Percentiles rank a stretch among this genome's conserved stretches.
phyloP scores from a whole-genome alignment of 2,329 filamentous ascomycete genomes.

The Fusarium decemcellulare region DNA sequence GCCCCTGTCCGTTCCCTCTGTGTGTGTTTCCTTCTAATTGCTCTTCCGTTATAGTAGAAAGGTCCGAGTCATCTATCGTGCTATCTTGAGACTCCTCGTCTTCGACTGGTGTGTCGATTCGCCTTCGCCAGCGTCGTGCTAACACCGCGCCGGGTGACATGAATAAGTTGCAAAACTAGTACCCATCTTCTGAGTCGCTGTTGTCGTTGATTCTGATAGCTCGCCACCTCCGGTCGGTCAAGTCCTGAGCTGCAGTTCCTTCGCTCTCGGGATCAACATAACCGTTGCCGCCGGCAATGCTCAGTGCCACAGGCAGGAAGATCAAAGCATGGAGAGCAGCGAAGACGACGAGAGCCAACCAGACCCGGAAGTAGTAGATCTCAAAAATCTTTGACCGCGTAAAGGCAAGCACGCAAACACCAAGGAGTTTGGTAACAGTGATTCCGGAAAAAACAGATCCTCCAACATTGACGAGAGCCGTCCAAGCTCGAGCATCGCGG shows the following conservation, averaged over 20 bases:
- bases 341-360: constrained; percentile 91
- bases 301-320: constrained; percentile 91
- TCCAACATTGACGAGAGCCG: constrained; percentile 93
- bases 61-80: background rate
- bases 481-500: constrained; percentile 90
- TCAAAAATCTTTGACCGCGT: constrained; percentile 99
- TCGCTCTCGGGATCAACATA: constrained; percentile 91
- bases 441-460: constrained; percentile 96
- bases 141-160: background rate
- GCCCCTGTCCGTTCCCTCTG: background rate
- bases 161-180: constrained; percentile 47
- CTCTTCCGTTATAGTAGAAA: constrained; percentile 5
- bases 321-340: constrained; percentile 91
- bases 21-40: background rate
- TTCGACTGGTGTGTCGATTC: too few relatives aligned
- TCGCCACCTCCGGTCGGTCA: constrained; percentile 84
- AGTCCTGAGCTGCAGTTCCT: constrained; percentile 89
- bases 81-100: background rate
- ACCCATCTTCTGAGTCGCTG: constrained; percentile 81
- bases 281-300: constrained; percentile 86
- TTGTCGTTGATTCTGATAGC: constrained; percentile 82
- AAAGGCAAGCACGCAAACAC: constrained; percentile 92
- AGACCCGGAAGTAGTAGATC: constrained; percentile 98
- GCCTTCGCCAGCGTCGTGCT: too few relatives aligned
- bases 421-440: constrained; percentile 94